Conservation (phyloP, 345 rosid genomes). For the Schrenkiella parvula region DNA sequence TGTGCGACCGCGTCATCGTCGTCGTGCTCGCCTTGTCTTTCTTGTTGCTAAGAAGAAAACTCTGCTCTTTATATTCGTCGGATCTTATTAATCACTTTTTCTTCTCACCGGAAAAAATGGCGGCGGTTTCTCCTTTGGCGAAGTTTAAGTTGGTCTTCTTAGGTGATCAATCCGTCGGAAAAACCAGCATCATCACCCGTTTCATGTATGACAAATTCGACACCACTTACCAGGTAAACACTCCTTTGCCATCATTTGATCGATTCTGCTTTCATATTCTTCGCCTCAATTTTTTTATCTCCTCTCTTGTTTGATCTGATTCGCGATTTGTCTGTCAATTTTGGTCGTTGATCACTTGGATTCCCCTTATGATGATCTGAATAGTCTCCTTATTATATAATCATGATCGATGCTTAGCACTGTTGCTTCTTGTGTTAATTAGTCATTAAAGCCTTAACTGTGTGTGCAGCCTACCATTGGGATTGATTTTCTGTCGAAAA, state of each 20-base stretch:
- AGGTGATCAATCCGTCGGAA: constrained; percentile 87
- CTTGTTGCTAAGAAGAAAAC: neutral
- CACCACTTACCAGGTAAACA: constrained; percentile 71
- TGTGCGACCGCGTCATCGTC: constrained; percentile 27
- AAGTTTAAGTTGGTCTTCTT: constrained; percentile 77
- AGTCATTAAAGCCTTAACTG: neutral
- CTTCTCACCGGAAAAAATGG: constrained; percentile 34
- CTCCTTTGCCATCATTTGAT: neutral
- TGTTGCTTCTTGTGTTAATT: neutral
- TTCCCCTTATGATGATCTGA: neutral
- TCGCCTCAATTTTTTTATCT: neutral
- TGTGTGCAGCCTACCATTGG: constrained; percentile 78
- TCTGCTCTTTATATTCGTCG: neutral
- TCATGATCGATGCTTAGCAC: neutral
- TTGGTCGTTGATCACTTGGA: too few relatives aligned
- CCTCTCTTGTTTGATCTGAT: neutral
- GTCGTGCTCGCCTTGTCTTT: constrained; percentile 25
- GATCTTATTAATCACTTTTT: neutral
- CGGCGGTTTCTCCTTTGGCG: constrained; percentile 66
- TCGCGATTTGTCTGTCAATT: neutral
- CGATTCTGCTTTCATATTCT: neutral
- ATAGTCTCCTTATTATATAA: neutral
- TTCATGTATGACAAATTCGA: constrained; percentile 94
- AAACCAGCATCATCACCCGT: constrained; percentile 91
- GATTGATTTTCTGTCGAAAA: constrained; percentile 86